These are phyloP conservation scores for Aspergillus felis DNA, from an alignment of 2,329 filamentous ascomycete species.

Conservation along the genomic window DNA sequence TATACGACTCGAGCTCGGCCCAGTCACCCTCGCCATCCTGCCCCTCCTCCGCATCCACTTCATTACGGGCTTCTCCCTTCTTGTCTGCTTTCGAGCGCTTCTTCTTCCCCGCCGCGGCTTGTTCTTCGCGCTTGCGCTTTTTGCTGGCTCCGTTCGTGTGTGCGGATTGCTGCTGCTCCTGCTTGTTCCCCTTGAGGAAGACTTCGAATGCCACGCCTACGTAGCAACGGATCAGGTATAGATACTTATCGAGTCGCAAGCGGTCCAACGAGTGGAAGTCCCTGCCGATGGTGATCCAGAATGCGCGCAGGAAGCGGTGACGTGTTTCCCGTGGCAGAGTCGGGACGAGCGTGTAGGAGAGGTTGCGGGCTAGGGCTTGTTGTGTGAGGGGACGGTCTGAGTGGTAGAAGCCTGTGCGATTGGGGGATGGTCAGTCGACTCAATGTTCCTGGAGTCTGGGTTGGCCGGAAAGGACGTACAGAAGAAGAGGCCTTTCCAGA, in stretches of 20 bases:
- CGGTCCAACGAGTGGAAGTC: slow-evolving; percentile 71
- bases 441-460: background rate
- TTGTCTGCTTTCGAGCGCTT: slow-evolving; percentile 17
- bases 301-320: slow-evolving; percentile 55
- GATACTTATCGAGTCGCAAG: slow-evolving; percentile 85
- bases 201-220: slow-evolving; percentile 64
- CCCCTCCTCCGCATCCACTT: slow-evolving; percentile 18
- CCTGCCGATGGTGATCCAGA: slow-evolving; percentile 66
- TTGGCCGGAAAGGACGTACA: slow-evolving; percentile 41
- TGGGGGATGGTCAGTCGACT: background rate
- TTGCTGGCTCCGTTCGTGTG: background rate
- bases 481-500: slow-evolving; percentile 95
- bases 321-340: slow-evolving; percentile 50
- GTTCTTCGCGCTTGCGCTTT: background rate
- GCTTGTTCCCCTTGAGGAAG: slow-evolving; percentile 29
- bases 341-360: slow-evolving; percentile 64
- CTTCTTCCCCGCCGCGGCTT: slow-evolving; percentile 20
- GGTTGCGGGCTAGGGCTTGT: slow-evolving; percentile 73
- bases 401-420: slow-evolving; percentile 70
- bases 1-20: slow-evolving; percentile 34
- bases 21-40: slow-evolving; percentile 22
- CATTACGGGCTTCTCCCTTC: slow-evolving; percentile 13
- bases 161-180: background rate
- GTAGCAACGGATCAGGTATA: slow-evolving; percentile 76
- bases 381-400: slow-evolving; percentile 84